Evolutionary conservation across 1,284 basidiomycete genomes (phyloP), one percentile per base, ranked within the genome.

Genomic region (Neolentinus lepideus): DNA sequence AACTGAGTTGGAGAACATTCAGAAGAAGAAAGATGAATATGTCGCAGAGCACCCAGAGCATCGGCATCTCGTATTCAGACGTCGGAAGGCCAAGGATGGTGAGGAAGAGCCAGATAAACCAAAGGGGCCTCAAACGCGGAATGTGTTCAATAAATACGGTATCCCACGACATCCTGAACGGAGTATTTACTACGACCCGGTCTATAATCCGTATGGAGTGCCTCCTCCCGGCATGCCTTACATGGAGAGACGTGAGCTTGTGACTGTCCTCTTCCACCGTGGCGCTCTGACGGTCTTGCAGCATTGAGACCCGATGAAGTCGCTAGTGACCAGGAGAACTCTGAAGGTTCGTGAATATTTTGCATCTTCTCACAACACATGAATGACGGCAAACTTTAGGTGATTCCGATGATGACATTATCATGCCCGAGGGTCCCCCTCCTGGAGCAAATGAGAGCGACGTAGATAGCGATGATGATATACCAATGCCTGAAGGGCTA

Each of bases 171-270:
- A 92, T 71, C 92, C 92, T 12, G 92, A 92, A 65, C 78, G 92
- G 62, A 95, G 92, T 70, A 77, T 94, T 45, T 98, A 98, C 69
- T 98, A 94, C 70, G 92, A 98, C 63, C 81, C 90, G 33, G 80
- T 93, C 53, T 88, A 96, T 81, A 98, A 98, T 67, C 93, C 94
- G 6, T 95, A 81, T 67, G 95, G 95, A 25, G 92, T 94, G n/a
- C 85, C 95, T 21, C 95, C 95, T 21, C 95, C 95, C 9, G 95
- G 95, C 8, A 92, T 97, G 94, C 93, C 92, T 9, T 98, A 98
- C 69, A 73, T 83, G 52, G 93, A 98, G 67, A 77, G 88, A 72
- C 79, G 90, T 93, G 63, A 71, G 88, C 76, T 25, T 26, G 43
- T 50, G 45, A 31, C 38, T 50, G 3, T 29, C n/a, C 36, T 52